Conservation (phyloP, 306 rosid genomes). For the Prunus campanulata region DNA sequence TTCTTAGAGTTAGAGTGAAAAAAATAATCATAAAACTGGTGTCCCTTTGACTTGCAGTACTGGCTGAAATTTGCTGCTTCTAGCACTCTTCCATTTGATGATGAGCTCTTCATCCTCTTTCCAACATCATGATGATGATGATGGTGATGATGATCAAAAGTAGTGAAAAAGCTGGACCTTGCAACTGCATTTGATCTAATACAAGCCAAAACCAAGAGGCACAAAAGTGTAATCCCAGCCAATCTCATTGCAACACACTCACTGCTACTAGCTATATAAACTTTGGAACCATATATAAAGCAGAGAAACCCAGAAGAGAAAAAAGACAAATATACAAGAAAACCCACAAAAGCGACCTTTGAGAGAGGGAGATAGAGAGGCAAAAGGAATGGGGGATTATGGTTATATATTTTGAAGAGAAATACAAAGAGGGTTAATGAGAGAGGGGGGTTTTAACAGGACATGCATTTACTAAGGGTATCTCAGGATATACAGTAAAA, state of each 20-base stretch:
- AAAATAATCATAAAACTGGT: constrained; percentile 24
- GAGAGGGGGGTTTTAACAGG: constrained; percentile 4
- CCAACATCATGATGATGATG: not conserved
- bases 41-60: constrained; percentile 33
- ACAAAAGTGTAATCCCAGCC: constrained; percentile 31
- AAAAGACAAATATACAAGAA: constrained; percentile 15
- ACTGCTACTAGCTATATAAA: not conserved
- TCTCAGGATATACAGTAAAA: constrained; percentile 62
- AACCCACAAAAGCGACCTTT: constrained; percentile 15
- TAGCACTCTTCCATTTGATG: constrained; percentile 6
- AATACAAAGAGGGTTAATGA: not conserved
- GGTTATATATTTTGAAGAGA: not conserved
- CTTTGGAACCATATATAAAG: constrained; percentile 9
- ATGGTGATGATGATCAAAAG: not conserved
- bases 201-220: constrained; percentile 46
- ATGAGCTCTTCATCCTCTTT: constrained; percentile 26
- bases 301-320: constrained; percentile 1
- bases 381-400: constrained; percentile 45
- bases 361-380: constrained; percentile 20
- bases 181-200: constrained; percentile 32
- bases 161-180: constrained; percentile 11
- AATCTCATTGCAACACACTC: constrained; percentile 7
- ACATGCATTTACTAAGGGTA: constrained; percentile 53
- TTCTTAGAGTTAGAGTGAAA: constrained; percentile 31
- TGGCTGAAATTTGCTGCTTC: constrained; percentile 13